Percentiles rank a stretch among this genome's conserved stretches.
These are phyloP conservation scores for Leccinum longicurvipes DNA, from an alignment of 768 basidiomycete species.

Conservation along the genomic window DNA sequence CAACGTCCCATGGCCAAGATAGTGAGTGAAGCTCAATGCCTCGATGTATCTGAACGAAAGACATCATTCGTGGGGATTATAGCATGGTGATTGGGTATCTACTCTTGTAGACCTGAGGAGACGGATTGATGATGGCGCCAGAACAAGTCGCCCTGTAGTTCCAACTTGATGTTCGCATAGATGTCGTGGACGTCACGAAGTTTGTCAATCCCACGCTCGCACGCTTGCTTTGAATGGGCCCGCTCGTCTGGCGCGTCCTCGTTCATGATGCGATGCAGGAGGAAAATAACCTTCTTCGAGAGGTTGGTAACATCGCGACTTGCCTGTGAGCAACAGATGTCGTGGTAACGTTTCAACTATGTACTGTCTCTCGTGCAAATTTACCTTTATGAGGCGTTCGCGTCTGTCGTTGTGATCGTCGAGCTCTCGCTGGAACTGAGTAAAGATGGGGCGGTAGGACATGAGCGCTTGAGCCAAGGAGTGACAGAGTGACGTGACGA, in stretches of 20 bases:
- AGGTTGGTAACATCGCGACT: conserved; percentile 87
- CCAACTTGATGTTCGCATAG: conserved; percentile 58
- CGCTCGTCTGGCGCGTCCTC: conserved; percentile 34
- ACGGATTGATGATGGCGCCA: conserved; percentile 76
- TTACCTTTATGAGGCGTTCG: conserved; percentile 88
- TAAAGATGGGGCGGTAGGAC: conserved; percentile 40
- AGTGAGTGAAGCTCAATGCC: conserved; percentile 85
- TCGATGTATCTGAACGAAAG: conserved; percentile 68
- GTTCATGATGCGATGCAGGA: conserved; percentile 72
- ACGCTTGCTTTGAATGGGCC: conserved; percentile 43
- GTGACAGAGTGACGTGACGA: conserved; percentile 8
- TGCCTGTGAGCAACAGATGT: conserved; percentile 41
- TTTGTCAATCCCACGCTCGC: conserved; percentile 51
- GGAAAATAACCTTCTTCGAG: conserved; percentile 93
- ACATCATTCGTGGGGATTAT: conserved; percentile 14
- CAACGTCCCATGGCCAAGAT: conserved; percentile 65
- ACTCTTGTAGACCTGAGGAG: conserved; percentile 83
- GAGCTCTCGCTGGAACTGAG: conserved; percentile 63
- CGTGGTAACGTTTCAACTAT: neutral
- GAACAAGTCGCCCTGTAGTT: conserved; percentile 65
- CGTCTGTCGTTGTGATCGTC: conserved; percentile 85
- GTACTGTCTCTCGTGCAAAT: conserved; percentile 6
- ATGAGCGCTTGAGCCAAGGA: neutral
- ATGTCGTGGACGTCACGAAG: conserved; percentile 62
- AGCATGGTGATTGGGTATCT: conserved; percentile 4